Base-by-base conservation (phyloP, 2,329 filamentous ascomycete genomes). In the Xylaria sp. region DNA sequence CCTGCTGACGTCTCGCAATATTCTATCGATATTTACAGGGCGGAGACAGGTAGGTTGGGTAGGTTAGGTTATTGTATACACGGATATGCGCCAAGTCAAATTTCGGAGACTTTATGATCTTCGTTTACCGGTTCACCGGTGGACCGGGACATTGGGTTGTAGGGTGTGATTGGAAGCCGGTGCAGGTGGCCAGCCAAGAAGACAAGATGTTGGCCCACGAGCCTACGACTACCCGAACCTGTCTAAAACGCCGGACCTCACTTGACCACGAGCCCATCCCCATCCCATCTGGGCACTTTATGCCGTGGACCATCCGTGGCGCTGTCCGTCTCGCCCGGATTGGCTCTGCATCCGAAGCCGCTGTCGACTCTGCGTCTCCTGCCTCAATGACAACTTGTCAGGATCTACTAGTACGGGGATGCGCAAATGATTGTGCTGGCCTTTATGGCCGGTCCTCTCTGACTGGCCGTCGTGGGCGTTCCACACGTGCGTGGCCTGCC, bases 81-180 rank as follows among this genome's bases (percentile, higher is more conserved):
- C 28, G n/a, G n/a, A 44, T 7, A 20, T 61, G 37, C 64, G 25
- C 13, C 51, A 41, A 37, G 44, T 25, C 28, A 51, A 61, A 39
- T 15, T 39, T n/a, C 64, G 57, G 51, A 10, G 57, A 50, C 46
- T 37, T 56, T 61, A 50, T 61, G 64, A 37, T 55, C 64, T 56
- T 28, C 25, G 44, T 48, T 23, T 28, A 54, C 50, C 56, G 37
- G 41, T 39, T 58, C 51, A 34, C 51, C 25, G 51, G 23, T 54
- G 51, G 57, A 56, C 39, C 57, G 57, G 64, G n/a, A 51, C 50
- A 54, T 28, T 50, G 41, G n/a, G 32, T 9, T 37, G 52, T 10
- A 44, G 39, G 65, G 15, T 37, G n/a, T 63, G 58, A 66, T 66
- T 66, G 58, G 65, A 32, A 58, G 41, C 51, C 48, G 39, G 52